Percentiles rank a stretch among this genome's conserved stretches.
phyloP scores from a whole-genome alignment of 2,329 filamentous ascomycete species.

The Fusarium oligoseptatum region DNA sequence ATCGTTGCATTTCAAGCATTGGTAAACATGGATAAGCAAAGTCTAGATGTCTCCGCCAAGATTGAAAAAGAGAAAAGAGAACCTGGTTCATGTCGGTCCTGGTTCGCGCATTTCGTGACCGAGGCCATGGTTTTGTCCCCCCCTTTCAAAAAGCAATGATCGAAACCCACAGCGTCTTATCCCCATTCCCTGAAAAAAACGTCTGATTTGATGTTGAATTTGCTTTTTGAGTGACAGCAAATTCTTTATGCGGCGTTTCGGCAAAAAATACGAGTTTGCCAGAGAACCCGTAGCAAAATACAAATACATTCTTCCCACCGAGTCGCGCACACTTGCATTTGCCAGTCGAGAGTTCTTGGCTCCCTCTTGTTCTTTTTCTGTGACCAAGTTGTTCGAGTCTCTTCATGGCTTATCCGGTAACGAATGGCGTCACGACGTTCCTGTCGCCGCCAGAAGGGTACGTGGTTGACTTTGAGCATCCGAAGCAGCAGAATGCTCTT shows the following conservation, averaged over 20 bases:
- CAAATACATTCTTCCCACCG: not conserved
- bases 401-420: slow-evolving; percentile 29
- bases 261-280: not conserved
- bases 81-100: not conserved
- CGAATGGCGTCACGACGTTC: slow-evolving; percentile 42
- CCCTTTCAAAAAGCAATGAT: not conserved
- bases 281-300: not conserved
- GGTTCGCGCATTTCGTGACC: not conserved
- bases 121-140: not conserved
- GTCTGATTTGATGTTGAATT: not conserved
- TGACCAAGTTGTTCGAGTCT: no score
- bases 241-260: not conserved
- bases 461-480: slow-evolving; percentile 49
- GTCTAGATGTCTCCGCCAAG: not conserved
- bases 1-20: not conserved
- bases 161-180: not conserved
- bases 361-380: no score
- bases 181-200: not conserved
- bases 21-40: not conserved
- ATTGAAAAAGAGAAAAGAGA: not conserved
- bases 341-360: not conserved
- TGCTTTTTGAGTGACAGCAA: not conserved
- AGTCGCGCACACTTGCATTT: not conserved
- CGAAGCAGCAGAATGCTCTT: slow-evolving; percentile 37
- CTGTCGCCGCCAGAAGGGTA: slow-evolving; percentile 47